Evolutionary conservation across 163 green algal species (phyloP).

Genomic region (Scenedesmus sp.): DNA sequence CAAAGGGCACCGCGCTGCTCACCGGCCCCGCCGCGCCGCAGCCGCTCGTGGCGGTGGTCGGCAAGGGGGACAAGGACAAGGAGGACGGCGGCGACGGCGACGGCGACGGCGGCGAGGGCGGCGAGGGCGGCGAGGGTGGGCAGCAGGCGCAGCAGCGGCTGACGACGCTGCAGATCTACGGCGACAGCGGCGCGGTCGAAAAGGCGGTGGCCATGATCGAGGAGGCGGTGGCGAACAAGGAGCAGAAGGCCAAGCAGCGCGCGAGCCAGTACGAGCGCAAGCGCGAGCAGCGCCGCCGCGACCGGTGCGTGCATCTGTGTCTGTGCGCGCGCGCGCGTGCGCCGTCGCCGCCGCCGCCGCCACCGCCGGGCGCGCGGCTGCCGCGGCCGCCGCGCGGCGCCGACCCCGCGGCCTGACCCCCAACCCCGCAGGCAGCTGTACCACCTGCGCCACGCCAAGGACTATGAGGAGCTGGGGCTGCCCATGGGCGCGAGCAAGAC

Average conservation of each 20-base stretch:
- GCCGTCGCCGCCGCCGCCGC: too few species aligned
- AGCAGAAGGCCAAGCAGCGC: slow-evolving; percentile 93
- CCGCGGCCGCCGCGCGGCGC: background rate
- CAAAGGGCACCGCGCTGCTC: background rate
- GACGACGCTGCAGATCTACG: slow-evolving; percentile 80
- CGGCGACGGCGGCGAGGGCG: background rate
- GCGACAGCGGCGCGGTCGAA: slow-evolving; percentile 69
- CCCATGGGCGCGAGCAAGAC: slow-evolving; percentile 73
- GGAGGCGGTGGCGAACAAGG: slow-evolving; percentile 87
- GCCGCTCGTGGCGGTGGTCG: background rate
- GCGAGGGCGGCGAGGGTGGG: slow-evolving; percentile 41
- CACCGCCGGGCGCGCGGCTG: background rate
- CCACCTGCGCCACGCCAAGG: slow-evolving; percentile 86
- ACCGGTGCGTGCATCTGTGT: slow-evolving; percentile 32
- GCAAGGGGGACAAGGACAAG: background rate
- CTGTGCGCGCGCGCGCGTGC: background rate
- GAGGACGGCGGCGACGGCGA: slow-evolving; percentile 8
- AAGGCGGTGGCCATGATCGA: slow-evolving; percentile 77
- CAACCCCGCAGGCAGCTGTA: slow-evolving; percentile 75
- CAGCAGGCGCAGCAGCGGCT: slow-evolving; percentile 51
- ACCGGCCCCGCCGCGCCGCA: slow-evolving; percentile 18
- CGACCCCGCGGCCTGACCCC: background rate
- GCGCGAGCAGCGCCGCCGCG: slow-evolving; percentile 69
- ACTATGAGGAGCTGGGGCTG: slow-evolving; percentile 90
- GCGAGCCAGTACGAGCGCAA: slow-evolving; percentile 91